A percentile compares a stretch with the other conserved stretches of the same genome.
phyloP scores from a whole-genome alignment of 2,329 filamentous ascomycete species.

The Hypocrella siamensis region DNA sequence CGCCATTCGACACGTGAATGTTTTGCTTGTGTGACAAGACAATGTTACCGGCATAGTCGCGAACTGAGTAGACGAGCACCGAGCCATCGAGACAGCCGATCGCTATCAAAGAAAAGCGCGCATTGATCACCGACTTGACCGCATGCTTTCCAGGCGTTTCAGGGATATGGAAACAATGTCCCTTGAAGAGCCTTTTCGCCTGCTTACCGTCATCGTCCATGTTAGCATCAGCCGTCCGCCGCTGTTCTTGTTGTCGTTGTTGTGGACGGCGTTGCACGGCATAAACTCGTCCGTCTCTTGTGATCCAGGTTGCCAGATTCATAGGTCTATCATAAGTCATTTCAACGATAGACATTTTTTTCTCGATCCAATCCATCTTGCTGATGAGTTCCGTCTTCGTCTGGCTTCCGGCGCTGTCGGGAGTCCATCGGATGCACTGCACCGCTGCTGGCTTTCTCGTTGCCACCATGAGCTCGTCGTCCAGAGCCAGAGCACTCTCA shows the following conservation, averaged over 20 bases:
- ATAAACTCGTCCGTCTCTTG: slow-evolving; percentile 73
- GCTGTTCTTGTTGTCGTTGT: slow-evolving; percentile 2
- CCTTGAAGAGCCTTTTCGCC: slow-evolving; percentile 61
- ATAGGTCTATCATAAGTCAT: slow-evolving; percentile 94
- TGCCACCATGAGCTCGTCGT: slow-evolving; percentile 84
- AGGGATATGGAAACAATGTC: slow-evolving; percentile 79
- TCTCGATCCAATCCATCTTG: slow-evolving; percentile 73
- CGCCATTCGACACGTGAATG: slow-evolving; percentile 48
- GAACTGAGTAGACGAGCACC: slow-evolving; percentile 79
- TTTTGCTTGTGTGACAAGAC: slow-evolving; percentile 67
- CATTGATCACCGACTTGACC: slow-evolving; percentile 71
- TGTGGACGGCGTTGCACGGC: slow-evolving; percentile 61
- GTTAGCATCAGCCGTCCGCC: slow-evolving; percentile 16
- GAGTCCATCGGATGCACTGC: slow-evolving; percentile 90
- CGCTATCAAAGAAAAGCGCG: slow-evolving; percentile 83
- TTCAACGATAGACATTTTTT: slow-evolving; percentile 59
- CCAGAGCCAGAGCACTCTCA: slow-evolving; percentile 69
- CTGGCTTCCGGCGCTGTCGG: slow-evolving; percentile 66
- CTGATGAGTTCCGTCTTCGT: slow-evolving; percentile 82
- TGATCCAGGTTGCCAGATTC: slow-evolving; percentile 90
- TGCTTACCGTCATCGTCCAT: slow-evolving; percentile 28
- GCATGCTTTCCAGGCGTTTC: slow-evolving; percentile 43
- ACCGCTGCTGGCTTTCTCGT: slow-evolving; percentile 86
- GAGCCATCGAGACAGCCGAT: slow-evolving; percentile 67
- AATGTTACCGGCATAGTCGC: slow-evolving; percentile 88